Evolutionary conservation across 768 basidiomycete genomes (phyloP).

Genomic region (Termitomyces sp.): DNA sequence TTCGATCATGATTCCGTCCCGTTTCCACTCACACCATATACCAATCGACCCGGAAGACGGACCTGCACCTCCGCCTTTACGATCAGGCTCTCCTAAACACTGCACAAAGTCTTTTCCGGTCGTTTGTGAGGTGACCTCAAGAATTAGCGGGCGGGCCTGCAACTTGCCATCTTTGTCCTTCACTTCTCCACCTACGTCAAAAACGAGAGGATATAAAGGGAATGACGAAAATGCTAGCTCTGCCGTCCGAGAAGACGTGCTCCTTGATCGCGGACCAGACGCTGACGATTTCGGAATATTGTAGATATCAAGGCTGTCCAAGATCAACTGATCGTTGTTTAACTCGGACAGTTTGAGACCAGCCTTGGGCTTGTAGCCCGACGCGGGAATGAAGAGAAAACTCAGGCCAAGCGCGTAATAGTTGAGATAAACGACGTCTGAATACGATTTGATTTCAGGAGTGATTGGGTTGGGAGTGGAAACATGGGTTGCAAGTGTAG

Average conservation of each 20-base stretch:
- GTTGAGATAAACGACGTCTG: conserved; percentile 86
- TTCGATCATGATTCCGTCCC: conserved; percentile 80
- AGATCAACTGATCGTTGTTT: conserved; percentile 41
- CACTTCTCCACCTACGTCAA: conserved; percentile 33
- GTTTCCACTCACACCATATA: conserved; percentile 93
- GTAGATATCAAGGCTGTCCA: conserved; percentile 83
- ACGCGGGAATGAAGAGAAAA: conserved; percentile 65
- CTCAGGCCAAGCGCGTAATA: conserved; percentile 80
- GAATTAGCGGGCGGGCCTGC: conserved; percentile 30
- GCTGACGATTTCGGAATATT: conserved; percentile 43
- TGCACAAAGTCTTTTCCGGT: conserved; percentile 78
- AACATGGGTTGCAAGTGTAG: conserved; percentile 26
- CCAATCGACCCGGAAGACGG: conserved; percentile 82
- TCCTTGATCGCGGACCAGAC: conserved; percentile 22
- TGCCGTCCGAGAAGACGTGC: conserved; percentile 37
- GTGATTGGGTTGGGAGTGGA: conserved; percentile 14
- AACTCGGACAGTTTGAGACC: conserved; percentile 45
- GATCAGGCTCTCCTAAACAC: conserved; percentile 77
- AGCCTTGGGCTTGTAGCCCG: conserved; percentile 56
- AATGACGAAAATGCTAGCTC: conserved; percentile 56
- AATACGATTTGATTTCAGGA: conserved; percentile 76
- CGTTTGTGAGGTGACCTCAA: conserved; percentile 46
- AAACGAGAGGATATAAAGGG: conserved; percentile 48
- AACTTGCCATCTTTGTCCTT: conserved; percentile 35
- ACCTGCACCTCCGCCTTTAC: conserved; percentile 88